A percentile compares a stretch with the other conserved stretches of the same genome.
phyloP scores from a whole-genome alignment of 2,329 filamentous ascomycete species.

The Teratosphaeria epicoccoides region DNA sequence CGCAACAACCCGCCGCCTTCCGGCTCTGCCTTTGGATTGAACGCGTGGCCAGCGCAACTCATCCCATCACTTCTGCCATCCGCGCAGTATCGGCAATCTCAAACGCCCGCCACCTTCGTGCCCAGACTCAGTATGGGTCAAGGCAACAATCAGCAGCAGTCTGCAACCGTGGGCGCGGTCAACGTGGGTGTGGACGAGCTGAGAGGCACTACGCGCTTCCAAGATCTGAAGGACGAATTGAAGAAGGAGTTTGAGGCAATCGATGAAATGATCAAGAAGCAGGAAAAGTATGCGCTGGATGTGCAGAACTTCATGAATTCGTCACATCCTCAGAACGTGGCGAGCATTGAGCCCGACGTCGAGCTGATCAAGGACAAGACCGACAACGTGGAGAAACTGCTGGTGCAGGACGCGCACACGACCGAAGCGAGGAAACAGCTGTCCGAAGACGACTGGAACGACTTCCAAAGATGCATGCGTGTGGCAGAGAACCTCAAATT shows the following conservation, averaged over 20 bases:
- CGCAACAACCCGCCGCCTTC: not conserved
- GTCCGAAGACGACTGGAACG: slow-evolving; percentile 55
- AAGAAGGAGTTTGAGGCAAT: slow-evolving; percentile 68
- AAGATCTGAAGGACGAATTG: slow-evolving; percentile 73
- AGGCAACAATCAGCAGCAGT: slow-evolving; percentile 33
- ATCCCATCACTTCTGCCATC: slow-evolving; percentile 10
- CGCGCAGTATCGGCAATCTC: slow-evolving; percentile 12
- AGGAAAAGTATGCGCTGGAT: slow-evolving; percentile 66
- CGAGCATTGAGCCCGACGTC: slow-evolving; percentile 55
- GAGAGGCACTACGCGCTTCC: slow-evolving; percentile 80
- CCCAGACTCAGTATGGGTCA: slow-evolving; percentile 37
- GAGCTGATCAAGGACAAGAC: slow-evolving; percentile 51
- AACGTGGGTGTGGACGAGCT: slow-evolving; percentile 70
- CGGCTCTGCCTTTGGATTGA: slow-evolving; percentile 9
- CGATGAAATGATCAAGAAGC: slow-evolving; percentile 68
- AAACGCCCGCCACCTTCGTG: slow-evolving; percentile 19
- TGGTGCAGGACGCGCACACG: slow-evolving; percentile 52
- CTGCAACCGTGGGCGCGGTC: slow-evolving; percentile 51
- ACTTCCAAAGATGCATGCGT: slow-evolving; percentile 61
- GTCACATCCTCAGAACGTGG: slow-evolving; percentile 50
- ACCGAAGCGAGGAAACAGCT: slow-evolving; percentile 47
- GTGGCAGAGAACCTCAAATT: slow-evolving; percentile 65
- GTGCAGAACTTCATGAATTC: slow-evolving; percentile 55
- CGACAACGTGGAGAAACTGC: slow-evolving; percentile 51
- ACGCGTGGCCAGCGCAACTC: slow-evolving; percentile 2